A percentile compares a stretch with the other conserved stretches of the same genome.
phyloP scores from a whole-genome alignment of 495 filamentous ascomycete species.

The Tuber indicum region DNA sequence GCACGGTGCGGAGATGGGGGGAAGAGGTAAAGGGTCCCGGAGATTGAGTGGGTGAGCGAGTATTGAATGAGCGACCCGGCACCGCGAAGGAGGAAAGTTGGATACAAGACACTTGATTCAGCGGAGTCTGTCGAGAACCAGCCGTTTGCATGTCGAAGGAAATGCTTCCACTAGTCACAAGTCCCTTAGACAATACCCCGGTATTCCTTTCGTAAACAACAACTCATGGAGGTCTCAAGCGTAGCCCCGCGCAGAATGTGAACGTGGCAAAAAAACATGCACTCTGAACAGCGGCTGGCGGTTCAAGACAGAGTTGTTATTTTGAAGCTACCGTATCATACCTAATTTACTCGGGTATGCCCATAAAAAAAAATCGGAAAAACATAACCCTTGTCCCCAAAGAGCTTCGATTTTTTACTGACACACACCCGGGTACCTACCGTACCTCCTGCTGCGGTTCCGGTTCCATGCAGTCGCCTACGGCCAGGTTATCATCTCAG shows the following conservation, averaged over 20 bases:
- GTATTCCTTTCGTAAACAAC: neutral
- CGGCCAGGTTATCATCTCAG: neutral
- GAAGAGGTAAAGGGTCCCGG: neutral
- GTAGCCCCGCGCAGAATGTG: neutral
- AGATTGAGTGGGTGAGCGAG: neutral
- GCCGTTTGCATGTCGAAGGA: neutral
- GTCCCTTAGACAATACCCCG: neutral
- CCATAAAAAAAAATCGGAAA: neutral
- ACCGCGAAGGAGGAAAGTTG: neutral
- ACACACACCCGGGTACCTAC: neutral
- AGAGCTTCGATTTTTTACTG: neutral
- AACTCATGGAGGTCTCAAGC: neutral
- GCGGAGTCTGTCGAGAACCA: neutral
- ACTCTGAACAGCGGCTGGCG: neutral
- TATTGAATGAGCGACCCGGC: neutral
- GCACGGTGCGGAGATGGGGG: neutral
- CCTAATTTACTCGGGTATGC: neutral
- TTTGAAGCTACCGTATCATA: neutral
- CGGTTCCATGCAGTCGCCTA: no score
- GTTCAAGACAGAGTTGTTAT: neutral
- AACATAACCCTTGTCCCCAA: neutral
- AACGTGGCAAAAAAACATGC: neutral
- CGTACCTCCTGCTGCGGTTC: neutral
- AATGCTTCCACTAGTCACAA: neutral
- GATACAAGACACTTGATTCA: neutral